Percentiles rank a stretch among this genome's conserved stretches.
phyloP scores from a whole-genome alignment of 148 eudicot species.

The Cornus suecica region DNA sequence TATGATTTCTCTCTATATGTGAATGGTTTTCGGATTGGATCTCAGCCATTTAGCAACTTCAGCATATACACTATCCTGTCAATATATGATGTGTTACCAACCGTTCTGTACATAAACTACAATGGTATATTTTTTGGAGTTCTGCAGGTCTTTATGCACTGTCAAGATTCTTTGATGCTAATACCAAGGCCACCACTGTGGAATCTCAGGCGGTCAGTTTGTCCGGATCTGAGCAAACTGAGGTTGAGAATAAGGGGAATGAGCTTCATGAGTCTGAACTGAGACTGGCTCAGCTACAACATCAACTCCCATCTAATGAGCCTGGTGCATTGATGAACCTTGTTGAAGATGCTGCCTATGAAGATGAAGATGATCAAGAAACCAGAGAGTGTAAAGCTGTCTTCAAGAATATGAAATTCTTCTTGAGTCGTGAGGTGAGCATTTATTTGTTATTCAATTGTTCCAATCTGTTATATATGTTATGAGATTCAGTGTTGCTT shows the following conservation, averaged over 20 bases:
- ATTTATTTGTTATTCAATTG: not conserved
- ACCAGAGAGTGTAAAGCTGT: slow-evolving; percentile 71
- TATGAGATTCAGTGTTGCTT: not conserved
- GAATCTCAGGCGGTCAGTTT: slow-evolving; percentile 20
- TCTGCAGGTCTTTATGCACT: slow-evolving; percentile 84
- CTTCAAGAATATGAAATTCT: slow-evolving; percentile 72
- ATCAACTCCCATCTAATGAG: slow-evolving; percentile 80
- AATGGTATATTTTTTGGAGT: slow-evolving; percentile 6
- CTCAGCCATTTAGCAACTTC: slow-evolving; percentile 6
- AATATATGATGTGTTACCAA: not conserved
- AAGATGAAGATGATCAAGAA: slow-evolving; percentile 75
- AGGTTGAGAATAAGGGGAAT: slow-evolving; percentile 21
- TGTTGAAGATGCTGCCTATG: slow-evolving; percentile 55
- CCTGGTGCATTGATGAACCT: slow-evolving; percentile 87
- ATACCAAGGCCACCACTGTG: slow-evolving; percentile 26
- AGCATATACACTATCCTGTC: not conserved
- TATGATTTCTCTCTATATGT: slow-evolving; percentile 14
- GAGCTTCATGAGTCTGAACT: slow-evolving; percentile 64
- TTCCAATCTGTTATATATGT: not conserved
- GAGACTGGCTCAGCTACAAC: slow-evolving; percentile 87
- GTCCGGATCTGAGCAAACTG: slow-evolving; percentile 33
- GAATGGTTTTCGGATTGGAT: not conserved
- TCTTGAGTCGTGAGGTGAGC: slow-evolving; percentile 88
- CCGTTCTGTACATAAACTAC: not conserved
- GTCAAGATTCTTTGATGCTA: slow-evolving; percentile 62